Percentiles rank a stretch among this genome's conserved stretches.
phyloP scores from a whole-genome alignment of 495 filamentous ascomycete genomes.

The Podospora pseudoanserina region DNA sequence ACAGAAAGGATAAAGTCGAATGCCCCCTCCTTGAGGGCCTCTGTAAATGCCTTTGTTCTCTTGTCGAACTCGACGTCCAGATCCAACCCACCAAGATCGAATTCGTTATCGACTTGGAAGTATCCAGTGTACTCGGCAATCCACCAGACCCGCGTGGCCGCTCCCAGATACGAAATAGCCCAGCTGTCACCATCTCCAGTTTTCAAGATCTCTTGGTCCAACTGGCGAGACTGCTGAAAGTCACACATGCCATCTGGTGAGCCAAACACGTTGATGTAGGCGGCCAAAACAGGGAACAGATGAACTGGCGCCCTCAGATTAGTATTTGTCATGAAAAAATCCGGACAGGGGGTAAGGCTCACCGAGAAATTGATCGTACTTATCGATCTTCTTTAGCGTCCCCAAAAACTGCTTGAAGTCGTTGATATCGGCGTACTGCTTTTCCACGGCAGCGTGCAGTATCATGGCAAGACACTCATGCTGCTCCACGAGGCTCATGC shows the following conservation, averaged over 20 bases:
- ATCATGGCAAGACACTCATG: conserved; percentile 84
- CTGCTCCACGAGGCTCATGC: conserved; percentile 69
- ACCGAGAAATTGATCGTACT: conserved; percentile 59
- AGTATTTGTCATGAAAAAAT: background rate
- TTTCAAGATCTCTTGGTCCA: conserved; percentile 64
- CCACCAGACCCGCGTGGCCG: conserved; percentile 75
- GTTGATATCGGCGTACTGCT: conserved; percentile 58
- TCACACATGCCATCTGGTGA: conserved; percentile 59
- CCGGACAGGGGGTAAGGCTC: background rate
- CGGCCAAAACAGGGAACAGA: conserved; percentile 69
- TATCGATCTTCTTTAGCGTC: conserved; percentile 62
- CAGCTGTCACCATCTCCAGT: conserved; percentile 62
- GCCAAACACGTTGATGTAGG: conserved; percentile 70
- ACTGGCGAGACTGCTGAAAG: conserved; percentile 60
- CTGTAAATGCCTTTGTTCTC: conserved; percentile 65
- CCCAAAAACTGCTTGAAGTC: conserved; percentile 70
- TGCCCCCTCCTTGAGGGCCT: conserved; percentile 81
- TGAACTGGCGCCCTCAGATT: conserved; percentile 56
- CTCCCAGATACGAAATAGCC: conserved; percentile 68
- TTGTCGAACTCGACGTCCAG: conserved; percentile 60
- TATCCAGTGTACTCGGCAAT: conserved; percentile 87
- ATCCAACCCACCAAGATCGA: conserved; percentile 54
- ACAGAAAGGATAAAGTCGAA: conserved; percentile 87
- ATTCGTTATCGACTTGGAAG: conserved; percentile 67
- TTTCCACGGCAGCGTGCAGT: conserved; percentile 70